Evolutionary conservation across 805 yeast genomes (phyloP).

Genomic region (Blastobotrys robertii): DNA sequence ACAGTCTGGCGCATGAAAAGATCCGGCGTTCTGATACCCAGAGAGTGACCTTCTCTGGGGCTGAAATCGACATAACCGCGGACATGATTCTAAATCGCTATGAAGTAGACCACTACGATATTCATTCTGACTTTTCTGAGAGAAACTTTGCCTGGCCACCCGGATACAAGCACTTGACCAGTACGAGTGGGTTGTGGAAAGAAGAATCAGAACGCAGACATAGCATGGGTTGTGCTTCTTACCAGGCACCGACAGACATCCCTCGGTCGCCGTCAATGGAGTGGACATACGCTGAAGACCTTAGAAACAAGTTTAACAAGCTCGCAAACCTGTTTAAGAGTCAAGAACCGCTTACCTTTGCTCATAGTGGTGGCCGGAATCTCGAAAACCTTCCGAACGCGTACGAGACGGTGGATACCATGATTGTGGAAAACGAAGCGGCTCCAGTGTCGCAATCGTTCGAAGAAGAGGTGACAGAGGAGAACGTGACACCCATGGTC

Average conservation of each 20-base stretch:
- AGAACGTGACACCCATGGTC: too few relatives aligned
- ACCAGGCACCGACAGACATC: not conserved
- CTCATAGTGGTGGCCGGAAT: too few relatives aligned
- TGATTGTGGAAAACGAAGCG: too few relatives aligned
- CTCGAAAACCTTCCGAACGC: too few relatives aligned
- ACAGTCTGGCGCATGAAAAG: not conserved
- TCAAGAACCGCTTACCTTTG: too few relatives aligned
- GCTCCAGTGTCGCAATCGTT: too few relatives aligned
- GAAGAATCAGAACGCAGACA: slow-evolving; percentile 31
- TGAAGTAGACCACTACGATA: slow-evolving; percentile 28
- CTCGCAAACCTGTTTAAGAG: not conserved
- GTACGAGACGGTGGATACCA: too few relatives aligned
- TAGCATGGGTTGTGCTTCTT: not conserved
- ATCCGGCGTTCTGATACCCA: not conserved
- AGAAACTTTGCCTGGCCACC: slow-evolving; percentile 9
- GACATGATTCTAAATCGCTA: slow-evolving; percentile 50
- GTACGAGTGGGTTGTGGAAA: slow-evolving; percentile 38
- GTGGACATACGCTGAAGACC: not conserved
- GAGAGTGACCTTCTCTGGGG: slow-evolving; percentile 17
- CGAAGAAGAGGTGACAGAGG: too few relatives aligned
- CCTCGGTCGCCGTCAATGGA: not conserved
- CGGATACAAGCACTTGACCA: slow-evolving; percentile 16
- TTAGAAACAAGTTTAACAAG: not conserved
- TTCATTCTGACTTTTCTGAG: slow-evolving; percentile 44
- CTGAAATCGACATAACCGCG: slow-evolving; percentile 66